Evolutionary conservation across 164 flowering plant genomes (phyloP).

Genomic region (Sextonia rubra): DNA sequence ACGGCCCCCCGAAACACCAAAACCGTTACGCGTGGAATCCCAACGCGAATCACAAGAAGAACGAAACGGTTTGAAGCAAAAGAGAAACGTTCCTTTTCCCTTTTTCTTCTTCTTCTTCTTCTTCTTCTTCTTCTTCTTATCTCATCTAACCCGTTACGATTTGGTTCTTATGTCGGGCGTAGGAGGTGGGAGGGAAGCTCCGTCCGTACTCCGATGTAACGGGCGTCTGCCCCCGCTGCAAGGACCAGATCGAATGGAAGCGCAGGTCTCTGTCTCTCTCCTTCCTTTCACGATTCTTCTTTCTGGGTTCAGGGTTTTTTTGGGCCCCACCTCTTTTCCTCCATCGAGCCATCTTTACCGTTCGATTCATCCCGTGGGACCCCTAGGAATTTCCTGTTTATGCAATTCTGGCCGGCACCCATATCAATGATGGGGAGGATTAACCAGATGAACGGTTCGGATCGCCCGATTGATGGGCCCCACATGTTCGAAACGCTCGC

Average conservation of each 20-base stretch:
- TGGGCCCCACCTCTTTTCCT: not conserved
- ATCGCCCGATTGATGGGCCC: no score
- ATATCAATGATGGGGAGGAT: no score
- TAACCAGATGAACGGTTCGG: no score
- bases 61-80: slow-evolving; percentile 52
- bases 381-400: no score
- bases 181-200: slow-evolving; percentile 85
- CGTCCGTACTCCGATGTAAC: slow-evolving; percentile 76
- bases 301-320: not conserved
- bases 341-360: no score
- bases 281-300: not conserved
- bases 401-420: no score
- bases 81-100: not conserved
- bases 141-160: not conserved
- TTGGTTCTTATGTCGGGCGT: not conserved
- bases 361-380: no score
- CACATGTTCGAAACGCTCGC: no score
- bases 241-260: slow-evolving; percentile 93
- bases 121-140: not conserved
- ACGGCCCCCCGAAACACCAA: slow-evolving; percentile 20
- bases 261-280: slow-evolving; percentile 37
- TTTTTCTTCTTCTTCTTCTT: not conserved
- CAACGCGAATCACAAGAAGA: slow-evolving; percentile 57
- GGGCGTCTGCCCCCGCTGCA: slow-evolving; percentile 79
- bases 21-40: slow-evolving; percentile 70